Conservation (phyloP, 2,329 filamentous ascomycete species). For the Leptographium lundbergii region DNA sequence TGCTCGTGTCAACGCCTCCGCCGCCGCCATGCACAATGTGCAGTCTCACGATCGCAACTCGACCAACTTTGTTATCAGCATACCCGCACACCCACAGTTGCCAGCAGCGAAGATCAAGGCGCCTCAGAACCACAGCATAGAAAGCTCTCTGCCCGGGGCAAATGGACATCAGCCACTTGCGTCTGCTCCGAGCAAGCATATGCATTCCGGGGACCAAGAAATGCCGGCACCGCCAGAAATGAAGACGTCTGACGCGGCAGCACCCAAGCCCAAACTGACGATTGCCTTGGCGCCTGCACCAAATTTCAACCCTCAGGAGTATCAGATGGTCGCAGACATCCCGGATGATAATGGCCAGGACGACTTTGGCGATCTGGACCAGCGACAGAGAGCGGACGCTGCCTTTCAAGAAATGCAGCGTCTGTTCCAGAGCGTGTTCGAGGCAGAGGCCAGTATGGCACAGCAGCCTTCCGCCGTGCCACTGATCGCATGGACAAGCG, state of each 20-base stretch:
- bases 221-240: not conserved
- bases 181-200: not conserved
- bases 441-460: conserved; percentile 59
- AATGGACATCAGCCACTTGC: not conserved
- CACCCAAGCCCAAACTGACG: conserved; percentile 22
- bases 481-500: conserved; percentile 38
- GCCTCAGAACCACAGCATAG: not conserved
- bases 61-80: conserved; percentile 32
- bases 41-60: conserved; percentile 23
- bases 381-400: conserved; percentile 67
- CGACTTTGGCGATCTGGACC: conserved; percentile 54
- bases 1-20: conserved; percentile 9
- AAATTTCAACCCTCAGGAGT: conserved; percentile 40
- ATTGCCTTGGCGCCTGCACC: conserved; percentile 32
- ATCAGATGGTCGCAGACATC: conserved; percentile 32
- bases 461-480: conserved; percentile 41
- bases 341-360: conserved; percentile 41
- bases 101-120: not conserved
- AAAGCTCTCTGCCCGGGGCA: not conserved
- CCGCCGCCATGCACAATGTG: conserved; percentile 10
- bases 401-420: conserved; percentile 59
- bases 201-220: not conserved
- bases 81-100: conserved; percentile 21
- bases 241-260: conserved; percentile 1
- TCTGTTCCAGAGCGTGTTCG: conserved; percentile 59